These are phyloP conservation scores for Silybum marianum DNA, from an alignment of 129 eudicot genomes.

Conservation along the genomic window DNA sequence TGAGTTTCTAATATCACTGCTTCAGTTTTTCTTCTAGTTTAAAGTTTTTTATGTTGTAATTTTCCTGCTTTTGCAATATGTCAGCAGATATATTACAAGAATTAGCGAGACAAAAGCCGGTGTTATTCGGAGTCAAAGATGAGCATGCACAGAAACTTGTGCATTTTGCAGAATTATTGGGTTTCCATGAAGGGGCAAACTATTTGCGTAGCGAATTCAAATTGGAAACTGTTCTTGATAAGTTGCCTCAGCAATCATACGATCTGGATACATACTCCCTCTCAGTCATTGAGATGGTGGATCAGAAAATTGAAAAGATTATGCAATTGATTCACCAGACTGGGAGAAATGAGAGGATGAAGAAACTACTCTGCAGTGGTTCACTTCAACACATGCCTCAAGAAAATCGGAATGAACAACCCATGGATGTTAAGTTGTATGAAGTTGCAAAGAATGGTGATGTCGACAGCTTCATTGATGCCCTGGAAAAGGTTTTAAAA, in stretches of 20 bases:
- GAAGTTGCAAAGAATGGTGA: conserved; percentile 45
- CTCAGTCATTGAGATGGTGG: neutral
- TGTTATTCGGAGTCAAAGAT: conserved; percentile 16
- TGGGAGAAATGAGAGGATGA: conserved; percentile 12
- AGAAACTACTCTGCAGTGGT: neutral
- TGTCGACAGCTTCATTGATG: conserved; percentile 36
- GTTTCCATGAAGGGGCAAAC: conserved; percentile 24
- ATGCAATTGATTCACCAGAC: neutral
- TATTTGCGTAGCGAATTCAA: conserved; percentile 19
- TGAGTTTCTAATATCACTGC: neutral
- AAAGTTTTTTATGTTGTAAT: neutral
- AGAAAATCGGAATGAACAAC: neutral
- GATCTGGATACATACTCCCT: conserved; percentile 17
- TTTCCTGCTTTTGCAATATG: neutral
- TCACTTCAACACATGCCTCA: neutral
- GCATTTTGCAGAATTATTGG: conserved; percentile 28
- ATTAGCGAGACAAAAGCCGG: conserved; percentile 14
- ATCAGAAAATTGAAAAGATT: conserved; percentile 9
- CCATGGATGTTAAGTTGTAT: conserved; percentile 44
- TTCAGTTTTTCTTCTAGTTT: neutral
- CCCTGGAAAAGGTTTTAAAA: conserved; percentile 26
- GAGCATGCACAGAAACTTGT: conserved; percentile 22
- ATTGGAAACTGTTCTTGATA: conserved; percentile 25
- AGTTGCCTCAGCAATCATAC: no score
- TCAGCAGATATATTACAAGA: conserved; percentile 24